A percentile compares a stretch with the other conserved stretches of the same genome.
phyloP scores from a whole-genome alignment of 176 grass and related monocot genomes.

The Triticum urartu region DNA sequence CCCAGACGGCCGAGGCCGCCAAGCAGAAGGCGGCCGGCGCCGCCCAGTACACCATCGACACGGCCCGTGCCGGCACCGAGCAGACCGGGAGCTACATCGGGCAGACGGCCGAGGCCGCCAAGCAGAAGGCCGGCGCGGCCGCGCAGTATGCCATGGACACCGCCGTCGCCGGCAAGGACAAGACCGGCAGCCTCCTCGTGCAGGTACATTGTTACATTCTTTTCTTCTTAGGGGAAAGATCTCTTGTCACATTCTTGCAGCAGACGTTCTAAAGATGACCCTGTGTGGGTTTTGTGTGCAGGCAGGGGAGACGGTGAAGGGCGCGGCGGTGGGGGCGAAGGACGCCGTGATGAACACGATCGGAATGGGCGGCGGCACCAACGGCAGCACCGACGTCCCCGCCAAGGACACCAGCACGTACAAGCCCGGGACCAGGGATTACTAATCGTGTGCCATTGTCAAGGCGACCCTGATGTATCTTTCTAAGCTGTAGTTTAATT shows the following conservation, averaged over 20 bases:
- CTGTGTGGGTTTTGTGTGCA: neutral
- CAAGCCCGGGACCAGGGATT: slow-evolving; percentile 34
- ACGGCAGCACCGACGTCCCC: slow-evolving; percentile 3
- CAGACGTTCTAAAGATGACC: neutral
- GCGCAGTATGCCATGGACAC: slow-evolving; percentile 60
- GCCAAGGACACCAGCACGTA: slow-evolving; percentile 36
- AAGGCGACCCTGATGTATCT: neutral
- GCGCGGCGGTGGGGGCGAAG: slow-evolving; percentile 42
- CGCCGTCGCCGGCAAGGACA: slow-evolving; percentile 50
- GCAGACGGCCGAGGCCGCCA: slow-evolving; percentile 37
- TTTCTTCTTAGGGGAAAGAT: neutral
- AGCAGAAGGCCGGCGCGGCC: slow-evolving; percentile 39
- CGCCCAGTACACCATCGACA: slow-evolving; percentile 32
- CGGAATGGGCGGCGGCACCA: slow-evolving; percentile 57
- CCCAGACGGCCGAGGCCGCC: slow-evolving; percentile 39
- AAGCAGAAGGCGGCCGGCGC: slow-evolving; percentile 39
- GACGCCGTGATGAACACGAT: slow-evolving; percentile 61
- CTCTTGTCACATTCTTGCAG: too few species aligned
- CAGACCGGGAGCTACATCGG: slow-evolving; percentile 27
- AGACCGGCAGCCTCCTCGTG: slow-evolving; percentile 50
- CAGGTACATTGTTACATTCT: slow-evolving; percentile 26
- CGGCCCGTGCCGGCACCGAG: slow-evolving; percentile 16
- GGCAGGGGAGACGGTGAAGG: slow-evolving; percentile 56
- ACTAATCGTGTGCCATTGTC: neutral
- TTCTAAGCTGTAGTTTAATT: neutral